These are phyloP conservation scores for Venustampulla echinocandica DNA, from an alignment of 495 filamentous ascomycete species.

Conservation along the genomic window DNA sequence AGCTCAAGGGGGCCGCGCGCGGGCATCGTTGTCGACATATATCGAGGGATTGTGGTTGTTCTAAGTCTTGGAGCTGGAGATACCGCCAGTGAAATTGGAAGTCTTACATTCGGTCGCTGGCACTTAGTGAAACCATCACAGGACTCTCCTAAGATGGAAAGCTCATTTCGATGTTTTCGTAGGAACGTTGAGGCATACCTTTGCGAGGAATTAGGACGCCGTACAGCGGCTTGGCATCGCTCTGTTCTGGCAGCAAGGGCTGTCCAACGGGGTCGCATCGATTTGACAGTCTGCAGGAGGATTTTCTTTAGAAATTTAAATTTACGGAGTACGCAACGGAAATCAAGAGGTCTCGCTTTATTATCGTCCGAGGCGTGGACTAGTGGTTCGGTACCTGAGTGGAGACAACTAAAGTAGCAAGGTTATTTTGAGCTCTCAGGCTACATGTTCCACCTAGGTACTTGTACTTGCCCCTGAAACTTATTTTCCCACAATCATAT, in stretches of 20 bases:
- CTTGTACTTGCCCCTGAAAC: too few relatives aligned
- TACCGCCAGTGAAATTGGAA: not conserved
- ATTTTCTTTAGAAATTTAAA: too few relatives aligned
- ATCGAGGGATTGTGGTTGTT: not conserved
- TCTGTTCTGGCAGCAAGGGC: not conserved
- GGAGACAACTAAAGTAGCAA: too few relatives aligned
- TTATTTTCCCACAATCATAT: too few relatives aligned
- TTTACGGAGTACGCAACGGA: too few relatives aligned
- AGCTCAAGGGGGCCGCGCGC: constrained; percentile 30
- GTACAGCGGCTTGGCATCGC: not conserved
- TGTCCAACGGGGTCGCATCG: not conserved
- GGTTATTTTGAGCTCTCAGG: too few relatives aligned
- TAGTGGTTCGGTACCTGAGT: too few relatives aligned
- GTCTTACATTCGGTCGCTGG: not conserved
- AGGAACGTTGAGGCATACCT: not conserved
- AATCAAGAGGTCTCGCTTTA: too few relatives aligned
- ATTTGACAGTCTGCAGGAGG: too few relatives aligned
- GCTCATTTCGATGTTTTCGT: constrained; percentile 4
- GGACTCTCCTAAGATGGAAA: not conserved
- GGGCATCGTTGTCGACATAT: not conserved
- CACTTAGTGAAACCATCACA: too few relatives aligned
- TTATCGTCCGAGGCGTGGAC: too few relatives aligned
- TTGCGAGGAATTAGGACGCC: not conserved
- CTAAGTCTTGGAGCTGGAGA: not conserved
- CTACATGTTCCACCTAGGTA: too few relatives aligned